Evolutionary conservation across 164 flowering plant genomes (phyloP).

Genomic region (Aristolochia contorta): DNA sequence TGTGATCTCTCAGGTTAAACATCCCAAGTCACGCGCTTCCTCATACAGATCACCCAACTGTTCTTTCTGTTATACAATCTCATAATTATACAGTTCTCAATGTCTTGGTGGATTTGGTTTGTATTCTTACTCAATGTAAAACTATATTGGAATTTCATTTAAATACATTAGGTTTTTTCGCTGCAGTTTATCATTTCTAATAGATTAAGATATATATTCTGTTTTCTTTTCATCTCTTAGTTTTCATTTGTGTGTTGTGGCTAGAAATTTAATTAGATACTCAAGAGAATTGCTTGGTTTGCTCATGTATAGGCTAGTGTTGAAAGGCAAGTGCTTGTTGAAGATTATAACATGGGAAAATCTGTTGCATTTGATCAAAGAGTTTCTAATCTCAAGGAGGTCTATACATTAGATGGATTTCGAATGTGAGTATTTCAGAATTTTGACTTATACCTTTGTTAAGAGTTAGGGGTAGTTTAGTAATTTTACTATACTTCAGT

Average conservation of each 20-base stretch:
- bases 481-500: no score
- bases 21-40: slow-evolving; percentile 85
- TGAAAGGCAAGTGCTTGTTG: slow-evolving; percentile 94
- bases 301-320: slow-evolving; percentile 44
- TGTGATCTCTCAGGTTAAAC: slow-evolving; percentile 35
- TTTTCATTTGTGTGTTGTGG: background rate
- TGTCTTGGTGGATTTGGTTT: slow-evolving; percentile 89
- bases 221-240: no score
- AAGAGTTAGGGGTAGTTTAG: no score
- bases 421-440: slow-evolving; percentile 50
- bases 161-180: no score
- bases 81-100: slow-evolving; percentile 69
- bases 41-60: slow-evolving; percentile 67
- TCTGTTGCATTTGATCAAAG: slow-evolving; percentile 68
- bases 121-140: background rate
- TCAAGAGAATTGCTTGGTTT: background rate
- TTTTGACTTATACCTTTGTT: no score
- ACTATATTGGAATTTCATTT: no score
- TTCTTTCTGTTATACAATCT: slow-evolving; percentile 51
- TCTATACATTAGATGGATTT: slow-evolving; percentile 67
- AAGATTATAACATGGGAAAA: slow-evolving; percentile 68
- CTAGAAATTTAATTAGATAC: background rate
- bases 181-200: no score
- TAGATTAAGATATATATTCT: no score
- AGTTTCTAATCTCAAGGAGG: slow-evolving; percentile 74